A percentile compares a stretch with the other conserved stretches of the same genome.
Evolutionary conservation across 1,284 basidiomycete species (phyloP).

Genomic region (Prillingera fragicola): DNA sequence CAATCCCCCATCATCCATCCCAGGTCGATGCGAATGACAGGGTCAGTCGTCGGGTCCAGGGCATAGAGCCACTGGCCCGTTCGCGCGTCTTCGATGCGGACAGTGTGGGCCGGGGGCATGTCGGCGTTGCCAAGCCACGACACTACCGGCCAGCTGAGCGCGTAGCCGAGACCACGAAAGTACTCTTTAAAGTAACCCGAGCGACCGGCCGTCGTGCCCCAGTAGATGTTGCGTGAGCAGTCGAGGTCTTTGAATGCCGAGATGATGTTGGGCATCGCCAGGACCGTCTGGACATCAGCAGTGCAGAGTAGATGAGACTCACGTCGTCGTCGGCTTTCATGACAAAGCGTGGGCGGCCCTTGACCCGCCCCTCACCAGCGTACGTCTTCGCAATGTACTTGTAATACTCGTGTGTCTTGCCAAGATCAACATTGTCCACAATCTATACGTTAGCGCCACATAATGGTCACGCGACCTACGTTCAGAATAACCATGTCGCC

Average conservation of each 20-base stretch:
- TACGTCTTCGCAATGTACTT: conserved; percentile 46
- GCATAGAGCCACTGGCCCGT: conserved; percentile 47
- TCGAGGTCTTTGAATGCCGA: conserved; percentile 44
- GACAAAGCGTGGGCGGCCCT: conserved; percentile 46
- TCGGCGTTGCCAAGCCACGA: conserved; percentile 47
- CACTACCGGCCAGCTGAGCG: conserved; percentile 49
- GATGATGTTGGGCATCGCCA: conserved; percentile 49
- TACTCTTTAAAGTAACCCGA: conserved; percentile 45
- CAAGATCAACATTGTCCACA: conserved; percentile 47
- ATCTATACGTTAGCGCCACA: conserved; percentile 24
- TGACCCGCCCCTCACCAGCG: conserved; percentile 36
- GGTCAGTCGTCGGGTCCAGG: conserved; percentile 44
- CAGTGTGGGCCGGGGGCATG: conserved; percentile 43
- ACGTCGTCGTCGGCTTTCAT: conserved; percentile 50
- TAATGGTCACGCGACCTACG: conserved; percentile 20
- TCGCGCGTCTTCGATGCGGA: conserved; percentile 48
- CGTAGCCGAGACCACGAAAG: conserved; percentile 49
- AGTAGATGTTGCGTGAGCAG: conserved; percentile 48
- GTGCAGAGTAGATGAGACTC: conserved; percentile 9
- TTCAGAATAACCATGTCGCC: conserved; percentile 47
- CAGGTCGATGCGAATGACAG: conserved; percentile 44
- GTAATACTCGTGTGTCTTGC: conserved; percentile 49
- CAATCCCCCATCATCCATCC: conserved; percentile 50
- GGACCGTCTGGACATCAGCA: conserved; percentile 36
- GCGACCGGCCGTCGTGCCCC: conserved; percentile 46